phyloP scores from a whole-genome alignment of 2,329 filamentous ascomycete species.

The Curvularia sp. region DNA sequence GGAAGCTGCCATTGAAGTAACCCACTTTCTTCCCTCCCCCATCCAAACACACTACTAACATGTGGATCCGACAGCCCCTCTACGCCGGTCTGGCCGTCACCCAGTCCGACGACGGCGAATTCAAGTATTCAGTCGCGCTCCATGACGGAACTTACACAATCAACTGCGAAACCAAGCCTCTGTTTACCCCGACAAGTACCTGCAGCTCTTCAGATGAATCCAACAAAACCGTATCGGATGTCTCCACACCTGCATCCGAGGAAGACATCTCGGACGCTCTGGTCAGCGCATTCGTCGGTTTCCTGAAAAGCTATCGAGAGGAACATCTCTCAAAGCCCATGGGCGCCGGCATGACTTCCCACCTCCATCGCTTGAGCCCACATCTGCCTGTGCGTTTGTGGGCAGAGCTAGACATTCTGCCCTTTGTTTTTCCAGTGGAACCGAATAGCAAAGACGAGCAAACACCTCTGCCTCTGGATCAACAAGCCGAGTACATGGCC shows the following conservation, averaged over 20 bases:
- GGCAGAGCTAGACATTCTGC: slow-evolving; percentile 77
- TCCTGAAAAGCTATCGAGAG: slow-evolving; percentile 66
- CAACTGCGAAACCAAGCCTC: slow-evolving; percentile 66
- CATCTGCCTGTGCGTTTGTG: slow-evolving; percentile 73
- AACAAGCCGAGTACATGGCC: slow-evolving; percentile 82
- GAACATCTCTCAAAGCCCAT: slow-evolving; percentile 76
- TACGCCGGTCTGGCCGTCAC: slow-evolving; percentile 69
- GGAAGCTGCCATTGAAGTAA: slow-evolving; percentile 10
- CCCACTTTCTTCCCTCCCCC: neutral
- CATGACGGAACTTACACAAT: slow-evolving; percentile 78
- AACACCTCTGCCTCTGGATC: slow-evolving; percentile 70
- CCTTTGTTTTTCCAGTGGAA: slow-evolving; percentile 64
- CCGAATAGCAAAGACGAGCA: slow-evolving; percentile 40
- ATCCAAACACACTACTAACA: slow-evolving; percentile 2
- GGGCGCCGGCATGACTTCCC: slow-evolving; percentile 71
- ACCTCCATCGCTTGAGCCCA: slow-evolving; percentile 67
- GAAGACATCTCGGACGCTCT: slow-evolving; percentile 43
- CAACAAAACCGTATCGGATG: slow-evolving; percentile 17
- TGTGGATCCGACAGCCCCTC: slow-evolving; percentile 47
- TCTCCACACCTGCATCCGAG: slow-evolving; percentile 20
- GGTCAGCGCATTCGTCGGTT: slow-evolving; percentile 65
- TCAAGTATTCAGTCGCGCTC: slow-evolving; percentile 65
- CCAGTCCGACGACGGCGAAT: slow-evolving; percentile 57
- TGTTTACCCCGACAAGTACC: neutral
- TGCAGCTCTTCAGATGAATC: slow-evolving; percentile 10